Conservation (phyloP, 2,329 filamentous ascomycete genomes). For the Exophiala phaeomuriformis region DNA sequence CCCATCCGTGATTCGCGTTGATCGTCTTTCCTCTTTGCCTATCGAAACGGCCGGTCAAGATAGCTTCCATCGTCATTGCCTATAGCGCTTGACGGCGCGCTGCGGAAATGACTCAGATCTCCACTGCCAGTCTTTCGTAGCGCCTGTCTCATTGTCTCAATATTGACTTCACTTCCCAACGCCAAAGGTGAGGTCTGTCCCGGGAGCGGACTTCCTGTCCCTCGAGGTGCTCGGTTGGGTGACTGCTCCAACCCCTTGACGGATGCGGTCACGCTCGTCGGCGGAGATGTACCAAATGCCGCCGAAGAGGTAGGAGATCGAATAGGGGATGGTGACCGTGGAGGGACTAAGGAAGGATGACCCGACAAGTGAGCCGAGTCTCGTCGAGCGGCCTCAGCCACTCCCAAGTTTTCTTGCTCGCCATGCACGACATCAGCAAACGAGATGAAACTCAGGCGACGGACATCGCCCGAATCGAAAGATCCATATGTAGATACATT, state of each 20-base stretch:
- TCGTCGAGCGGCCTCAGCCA: constrained; percentile 35
- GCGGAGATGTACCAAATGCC: constrained; percentile 61
- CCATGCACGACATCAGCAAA: constrained; percentile 91
- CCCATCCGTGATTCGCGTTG: too few relatives aligned
- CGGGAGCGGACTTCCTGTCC: constrained; percentile 55
- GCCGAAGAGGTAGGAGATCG: constrained; percentile 71
- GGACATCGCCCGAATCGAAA: constrained; percentile 68
- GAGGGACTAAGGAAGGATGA: constrained; percentile 24
- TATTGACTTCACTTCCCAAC: constrained; percentile 64
- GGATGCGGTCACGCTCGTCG: constrained; percentile 67
- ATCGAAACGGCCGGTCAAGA: constrained; percentile 19
- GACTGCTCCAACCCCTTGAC: constrained; percentile 68
- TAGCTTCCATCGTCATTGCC: constrained; percentile 30
- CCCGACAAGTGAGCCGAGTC: constrained; percentile 56
- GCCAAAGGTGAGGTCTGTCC: constrained; percentile 47
- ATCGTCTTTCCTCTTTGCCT: too few relatives aligned
- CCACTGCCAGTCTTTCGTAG: constrained; percentile 76
- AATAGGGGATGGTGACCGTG: constrained; percentile 69
- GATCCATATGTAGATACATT: constrained; percentile 67
- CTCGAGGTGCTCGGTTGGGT: constrained; percentile 48
- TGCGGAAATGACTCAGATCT: constrained; percentile 53
- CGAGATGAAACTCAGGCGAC: constrained; percentile 86
- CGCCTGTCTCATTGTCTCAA: constrained; percentile 91
- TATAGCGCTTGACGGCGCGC: constrained; percentile 30
- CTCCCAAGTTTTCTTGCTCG: constrained; percentile 39